Percentiles rank a stretch among this genome's conserved stretches.
These are phyloP conservation scores for Lantana camara DNA, from an alignment of 257 asterid genomes.

Conservation along the genomic window DNA sequence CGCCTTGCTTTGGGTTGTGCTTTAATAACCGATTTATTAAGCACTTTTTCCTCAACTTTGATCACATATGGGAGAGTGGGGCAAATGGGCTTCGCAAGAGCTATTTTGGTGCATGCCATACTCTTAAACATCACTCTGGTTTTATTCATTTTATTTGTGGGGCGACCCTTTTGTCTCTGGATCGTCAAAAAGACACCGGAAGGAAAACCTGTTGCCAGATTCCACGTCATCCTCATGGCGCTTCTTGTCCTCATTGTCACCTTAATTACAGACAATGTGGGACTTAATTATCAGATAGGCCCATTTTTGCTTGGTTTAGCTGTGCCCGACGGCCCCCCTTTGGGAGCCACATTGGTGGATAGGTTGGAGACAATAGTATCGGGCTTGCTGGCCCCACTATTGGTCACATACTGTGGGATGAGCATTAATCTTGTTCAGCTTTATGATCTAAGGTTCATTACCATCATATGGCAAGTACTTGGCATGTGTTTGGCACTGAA, in stretches of 20 bases:
- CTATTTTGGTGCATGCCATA: constrained; percentile 38
- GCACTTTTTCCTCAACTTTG: constrained; percentile 43
- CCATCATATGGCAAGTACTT: constrained; percentile 36
- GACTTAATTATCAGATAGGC: constrained; percentile 69
- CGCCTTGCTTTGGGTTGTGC: constrained; percentile 78
- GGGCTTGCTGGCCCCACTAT: constrained; percentile 73
- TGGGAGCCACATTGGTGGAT: constrained; percentile 80
- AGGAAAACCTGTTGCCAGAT: constrained; percentile 59
- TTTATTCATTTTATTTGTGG: constrained; percentile 46
- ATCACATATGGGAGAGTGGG: constrained; percentile 53
- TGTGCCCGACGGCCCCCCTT: constrained; percentile 91
- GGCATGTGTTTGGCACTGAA: constrained; percentile 37
- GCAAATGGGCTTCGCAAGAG: constrained; percentile 34
- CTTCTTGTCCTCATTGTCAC: constrained; percentile 54
- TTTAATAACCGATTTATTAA: constrained; percentile 63
- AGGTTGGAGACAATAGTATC: constrained; percentile 63
- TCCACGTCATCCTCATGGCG: constrained; percentile 49
- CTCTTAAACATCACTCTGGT: constrained; percentile 40
- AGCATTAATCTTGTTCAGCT: constrained; percentile 56
- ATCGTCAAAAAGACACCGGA: constrained; percentile 71
- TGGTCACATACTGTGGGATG: constrained; percentile 79
- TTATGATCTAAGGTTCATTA: constrained; percentile 50
- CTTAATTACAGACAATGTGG: constrained; percentile 63
- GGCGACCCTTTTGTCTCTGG: constrained; percentile 59
- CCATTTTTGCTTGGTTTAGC: constrained; percentile 78